Percentiles rank a stretch among this genome's conserved stretches.
phyloP scores from a whole-genome alignment of 257 asterid species.

The Fraxinus cuspidata region DNA sequence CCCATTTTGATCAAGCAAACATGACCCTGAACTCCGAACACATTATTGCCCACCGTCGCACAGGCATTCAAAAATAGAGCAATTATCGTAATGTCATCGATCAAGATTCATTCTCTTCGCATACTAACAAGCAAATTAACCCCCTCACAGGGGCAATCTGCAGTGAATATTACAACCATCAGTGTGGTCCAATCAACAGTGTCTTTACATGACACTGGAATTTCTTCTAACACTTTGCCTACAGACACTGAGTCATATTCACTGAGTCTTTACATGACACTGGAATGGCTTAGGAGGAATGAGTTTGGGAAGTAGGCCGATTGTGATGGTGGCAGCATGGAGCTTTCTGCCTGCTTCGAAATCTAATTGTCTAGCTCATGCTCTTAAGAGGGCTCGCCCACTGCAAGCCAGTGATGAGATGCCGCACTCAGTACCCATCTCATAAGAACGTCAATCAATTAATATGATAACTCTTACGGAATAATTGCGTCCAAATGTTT shows the following conservation, averaged over 20 bases:
- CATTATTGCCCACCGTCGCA: constrained; percentile 48
- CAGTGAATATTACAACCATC: constrained; percentile 48
- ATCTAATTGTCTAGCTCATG: constrained; percentile 48
- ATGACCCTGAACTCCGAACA: constrained; percentile 56
- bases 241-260: constrained; percentile 40
- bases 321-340: constrained; percentile 62
- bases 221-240: constrained; percentile 65
- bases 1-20: constrained; percentile 59
- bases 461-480: too few relatives aligned
- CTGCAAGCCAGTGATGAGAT: constrained; percentile 52
- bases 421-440: constrained; percentile 46
- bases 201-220: constrained; percentile 53
- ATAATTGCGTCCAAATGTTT: neutral
- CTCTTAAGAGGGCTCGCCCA: constrained; percentile 57
- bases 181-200: constrained; percentile 75
- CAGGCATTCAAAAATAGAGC: constrained; percentile 53
- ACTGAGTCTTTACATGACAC: too few relatives aligned
- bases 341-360: constrained; percentile 53
- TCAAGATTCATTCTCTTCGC: constrained; percentile 38
- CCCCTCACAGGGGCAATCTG: constrained; percentile 42
- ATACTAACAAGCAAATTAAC: constrained; percentile 49
- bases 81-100: constrained; percentile 63
- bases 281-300: constrained; percentile 56
- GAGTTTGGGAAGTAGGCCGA: constrained; percentile 52
- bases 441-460: constrained; percentile 21